Evolutionary conservation across 1,139 yeast species (phyloP).

Genomic region (Debaryomycetaceae sp.): DNA sequence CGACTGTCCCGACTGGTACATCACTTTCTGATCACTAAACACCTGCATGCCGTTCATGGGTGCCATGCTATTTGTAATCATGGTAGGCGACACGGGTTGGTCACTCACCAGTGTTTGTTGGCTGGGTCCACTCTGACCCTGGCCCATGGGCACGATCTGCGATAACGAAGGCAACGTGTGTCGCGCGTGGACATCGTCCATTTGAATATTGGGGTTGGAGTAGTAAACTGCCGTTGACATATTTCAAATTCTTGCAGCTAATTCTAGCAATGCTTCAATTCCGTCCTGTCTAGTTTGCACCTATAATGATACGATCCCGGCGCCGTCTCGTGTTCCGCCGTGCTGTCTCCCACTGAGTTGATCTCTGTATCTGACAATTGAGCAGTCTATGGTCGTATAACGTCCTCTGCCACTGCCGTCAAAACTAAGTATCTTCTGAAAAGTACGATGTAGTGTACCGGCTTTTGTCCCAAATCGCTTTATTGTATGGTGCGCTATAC

Average conservation of each 20-base stretch:
- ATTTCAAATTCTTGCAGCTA: neutral
- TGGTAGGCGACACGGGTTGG: conserved; percentile 4
- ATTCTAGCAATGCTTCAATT: neutral
- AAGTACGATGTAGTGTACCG: neutral
- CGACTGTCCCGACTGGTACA: conserved; percentile 12
- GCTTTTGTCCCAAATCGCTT: neutral
- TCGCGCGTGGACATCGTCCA: conserved; percentile 25
- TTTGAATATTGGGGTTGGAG: conserved; percentile 24
- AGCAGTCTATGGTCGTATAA: too few relatives aligned
- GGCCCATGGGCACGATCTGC: conserved; percentile 29
- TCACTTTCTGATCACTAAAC: conserved; percentile 9
- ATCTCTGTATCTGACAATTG: too few relatives aligned
- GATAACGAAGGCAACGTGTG: conserved; percentile 33
- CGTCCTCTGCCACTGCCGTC: too few relatives aligned
- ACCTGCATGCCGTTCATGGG: conserved; percentile 2
- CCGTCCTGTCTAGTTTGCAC: neutral
- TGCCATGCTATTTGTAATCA: conserved; percentile 5
- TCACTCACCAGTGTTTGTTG: conserved; percentile 8
- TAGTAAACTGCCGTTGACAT: conserved; percentile 35
- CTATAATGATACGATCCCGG: neutral
- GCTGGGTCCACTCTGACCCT: conserved; percentile 7
- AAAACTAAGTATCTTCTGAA: too few relatives aligned
- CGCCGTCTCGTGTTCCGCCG: too few relatives aligned
- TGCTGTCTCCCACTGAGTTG: too few relatives aligned
- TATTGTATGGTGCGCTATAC: neutral